These are phyloP conservation scores for Penicillium sp. DNA, from an alignment of 2,329 filamentous ascomycete genomes.

Conservation along the genomic window DNA sequence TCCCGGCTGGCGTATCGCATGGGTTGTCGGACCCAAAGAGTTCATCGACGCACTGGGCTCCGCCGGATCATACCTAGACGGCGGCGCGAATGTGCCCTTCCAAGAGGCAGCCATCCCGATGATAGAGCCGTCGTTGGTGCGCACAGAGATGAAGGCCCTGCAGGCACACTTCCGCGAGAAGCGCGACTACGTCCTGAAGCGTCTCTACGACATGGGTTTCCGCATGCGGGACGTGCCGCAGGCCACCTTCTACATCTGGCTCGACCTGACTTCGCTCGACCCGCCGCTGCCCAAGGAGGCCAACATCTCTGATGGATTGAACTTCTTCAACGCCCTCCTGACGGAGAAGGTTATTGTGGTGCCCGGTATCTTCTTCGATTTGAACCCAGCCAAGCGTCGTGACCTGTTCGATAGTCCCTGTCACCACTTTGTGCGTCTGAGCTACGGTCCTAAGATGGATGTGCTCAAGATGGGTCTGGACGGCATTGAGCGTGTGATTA, in stretches of 20 bases:
- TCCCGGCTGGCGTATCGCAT: conserved; percentile 93
- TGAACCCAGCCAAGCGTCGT: conserved; percentile 83
- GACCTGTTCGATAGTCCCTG: conserved; percentile 93
- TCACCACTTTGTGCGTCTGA: conserved; percentile 83
- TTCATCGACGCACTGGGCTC: conserved; percentile 91
- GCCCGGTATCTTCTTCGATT: conserved; percentile 94
- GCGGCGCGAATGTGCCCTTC: conserved; percentile 90
- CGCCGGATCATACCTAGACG: conserved; percentile 90
- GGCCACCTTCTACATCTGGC: conserved; percentile 90
- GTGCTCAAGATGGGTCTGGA: conserved; percentile 73
- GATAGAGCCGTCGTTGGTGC: conserved; percentile 80
- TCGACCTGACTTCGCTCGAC: conserved; percentile 52
- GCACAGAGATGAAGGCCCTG: conserved; percentile 80
- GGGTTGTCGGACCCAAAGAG: conserved; percentile 93
- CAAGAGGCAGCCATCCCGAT: conserved; percentile 89
- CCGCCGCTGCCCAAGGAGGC: conserved; percentile 55
- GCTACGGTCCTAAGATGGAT: conserved; percentile 79
- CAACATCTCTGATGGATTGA: conserved; percentile 82
- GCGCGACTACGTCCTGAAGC: conserved; percentile 80
- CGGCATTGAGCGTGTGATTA: conserved; percentile 76
- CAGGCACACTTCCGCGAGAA: conserved; percentile 89
- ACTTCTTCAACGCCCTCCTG: conserved; percentile 93
- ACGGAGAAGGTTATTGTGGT: conserved; percentile 95
- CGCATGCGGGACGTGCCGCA: conserved; percentile 77
- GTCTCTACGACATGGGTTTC: conserved; percentile 83